Conservation (phyloP, 2,329 filamentous ascomycete species). For the Juglanconis sp. region DNA sequence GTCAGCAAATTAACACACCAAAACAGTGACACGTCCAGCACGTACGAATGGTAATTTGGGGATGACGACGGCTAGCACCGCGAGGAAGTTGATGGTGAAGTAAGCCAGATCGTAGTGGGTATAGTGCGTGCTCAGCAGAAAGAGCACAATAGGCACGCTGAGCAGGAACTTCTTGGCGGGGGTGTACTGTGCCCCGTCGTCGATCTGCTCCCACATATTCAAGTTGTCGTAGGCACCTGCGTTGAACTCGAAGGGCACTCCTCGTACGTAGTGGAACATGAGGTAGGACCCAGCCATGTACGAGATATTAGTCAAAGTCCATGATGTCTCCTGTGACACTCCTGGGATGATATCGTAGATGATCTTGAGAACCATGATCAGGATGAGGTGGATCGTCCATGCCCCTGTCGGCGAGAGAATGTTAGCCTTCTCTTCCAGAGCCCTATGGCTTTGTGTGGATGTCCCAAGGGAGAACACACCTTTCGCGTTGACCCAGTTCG, state of each 20-base stretch:
- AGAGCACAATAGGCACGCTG: constrained; percentile 88
- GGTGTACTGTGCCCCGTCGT: constrained; percentile 97
- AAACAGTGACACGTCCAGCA: constrained; percentile 24
- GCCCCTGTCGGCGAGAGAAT: constrained; percentile 59
- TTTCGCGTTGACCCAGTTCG: constrained; percentile 99
- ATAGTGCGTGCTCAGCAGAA: constrained; percentile 96
- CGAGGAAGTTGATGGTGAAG: constrained; percentile 95
- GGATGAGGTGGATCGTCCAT: constrained; percentile 94
- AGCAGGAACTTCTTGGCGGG: constrained; percentile 98
- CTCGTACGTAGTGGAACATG: constrained; percentile 99
- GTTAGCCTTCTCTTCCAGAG: constrained; percentile 18
- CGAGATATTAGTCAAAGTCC: constrained; percentile 97
- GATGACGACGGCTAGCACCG: constrained; percentile 87
- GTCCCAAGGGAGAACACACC: constrained; percentile 51
- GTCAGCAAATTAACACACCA: constrained; percentile 6
- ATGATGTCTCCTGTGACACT: constrained; percentile 95
- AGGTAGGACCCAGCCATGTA: constrained; percentile 99
- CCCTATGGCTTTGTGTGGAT: background rate
- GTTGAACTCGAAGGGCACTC: constrained; percentile 98
- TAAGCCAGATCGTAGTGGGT: constrained; percentile 97
- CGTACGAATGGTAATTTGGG: constrained; percentile 93
- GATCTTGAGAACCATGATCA: constrained; percentile 90
- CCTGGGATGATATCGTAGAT: constrained; percentile 95
- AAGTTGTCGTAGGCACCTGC: constrained; percentile 97
- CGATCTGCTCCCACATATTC: constrained; percentile 99